Evolutionary conservation across 2,329 filamentous ascomycete species (phyloP).

Genomic region (Talaromyces sp.): DNA sequence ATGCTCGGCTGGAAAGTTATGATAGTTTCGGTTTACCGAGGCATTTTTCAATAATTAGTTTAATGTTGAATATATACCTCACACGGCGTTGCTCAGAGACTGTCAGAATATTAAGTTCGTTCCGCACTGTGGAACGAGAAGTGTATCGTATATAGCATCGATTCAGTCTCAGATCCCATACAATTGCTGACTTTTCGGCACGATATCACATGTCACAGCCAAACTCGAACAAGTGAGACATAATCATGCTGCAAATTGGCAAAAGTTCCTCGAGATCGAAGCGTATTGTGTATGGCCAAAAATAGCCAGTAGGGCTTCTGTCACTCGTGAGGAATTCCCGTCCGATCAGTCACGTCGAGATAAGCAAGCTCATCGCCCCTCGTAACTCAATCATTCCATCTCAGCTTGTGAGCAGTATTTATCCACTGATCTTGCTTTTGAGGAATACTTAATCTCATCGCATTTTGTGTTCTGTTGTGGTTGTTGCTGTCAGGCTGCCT

Average conservation of each 20-base stretch:
- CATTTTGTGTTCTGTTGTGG: background rate
- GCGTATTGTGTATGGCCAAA: background rate
- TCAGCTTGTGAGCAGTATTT: background rate
- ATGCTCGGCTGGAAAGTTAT: background rate
- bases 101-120: background rate
- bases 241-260: background rate
- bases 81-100: background rate
- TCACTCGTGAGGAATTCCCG: background rate
- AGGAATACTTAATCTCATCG: background rate
- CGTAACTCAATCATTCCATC: background rate
- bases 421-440: background rate
- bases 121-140: background rate
- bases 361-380: background rate
- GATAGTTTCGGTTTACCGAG: background rate
- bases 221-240: background rate
- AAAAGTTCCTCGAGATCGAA: background rate
- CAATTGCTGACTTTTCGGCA: background rate
- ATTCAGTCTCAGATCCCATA: background rate
- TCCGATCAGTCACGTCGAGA: background rate
- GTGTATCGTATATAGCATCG: background rate
- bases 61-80: background rate
- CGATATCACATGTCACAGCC: background rate
- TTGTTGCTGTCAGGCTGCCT: background rate
- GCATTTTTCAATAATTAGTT: too few species aligned
- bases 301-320: background rate